Conservation (phyloP, 768 basidiomycete species). For the Mycena crocata region DNA sequence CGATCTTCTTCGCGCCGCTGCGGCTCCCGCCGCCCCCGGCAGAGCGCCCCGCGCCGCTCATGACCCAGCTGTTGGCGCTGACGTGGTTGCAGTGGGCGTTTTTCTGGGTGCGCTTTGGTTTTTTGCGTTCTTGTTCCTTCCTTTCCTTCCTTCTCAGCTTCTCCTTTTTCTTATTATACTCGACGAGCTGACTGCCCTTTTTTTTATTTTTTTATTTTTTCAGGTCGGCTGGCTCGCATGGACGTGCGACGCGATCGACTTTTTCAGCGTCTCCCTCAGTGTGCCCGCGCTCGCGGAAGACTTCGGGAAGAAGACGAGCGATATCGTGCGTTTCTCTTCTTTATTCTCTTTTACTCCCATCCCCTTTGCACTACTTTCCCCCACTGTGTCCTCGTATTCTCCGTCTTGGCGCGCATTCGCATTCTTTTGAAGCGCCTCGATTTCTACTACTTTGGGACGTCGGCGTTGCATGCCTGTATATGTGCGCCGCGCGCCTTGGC, state of each 20-base stretch:
- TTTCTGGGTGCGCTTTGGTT: too few relatives aligned
- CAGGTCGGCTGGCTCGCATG: conserved; percentile 82
- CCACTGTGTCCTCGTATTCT: background rate
- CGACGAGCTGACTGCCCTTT: too few relatives aligned
- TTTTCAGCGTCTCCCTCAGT: conserved; percentile 80
- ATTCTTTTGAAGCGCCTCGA: background rate
- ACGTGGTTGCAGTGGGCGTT: conserved; percentile 31
- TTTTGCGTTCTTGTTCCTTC: too few relatives aligned
- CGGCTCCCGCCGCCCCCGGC: conserved; percentile 28
- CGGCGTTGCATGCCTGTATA: too few relatives aligned
- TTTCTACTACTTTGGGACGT: too few relatives aligned
- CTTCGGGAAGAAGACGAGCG: conserved; percentile 54
- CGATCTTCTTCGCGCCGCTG: conserved; percentile 35
- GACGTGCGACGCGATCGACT: conserved; percentile 90
- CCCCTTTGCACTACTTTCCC: too few relatives aligned
- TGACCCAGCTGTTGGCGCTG: background rate
- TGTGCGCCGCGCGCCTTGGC: too few relatives aligned
- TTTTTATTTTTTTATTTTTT: too few relatives aligned
- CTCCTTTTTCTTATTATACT: too few relatives aligned
- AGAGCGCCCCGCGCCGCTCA: conserved; percentile 6
- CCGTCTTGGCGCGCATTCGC: background rate
- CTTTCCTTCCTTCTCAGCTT: too few relatives aligned
- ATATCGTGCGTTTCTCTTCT: conserved; percentile 53
- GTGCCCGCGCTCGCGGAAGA: conserved; percentile 58
- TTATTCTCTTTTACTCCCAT: too few relatives aligned